Evolutionary conservation across 257 asterid genomes (phyloP).

Genomic region (Leonotis leonurus): DNA sequence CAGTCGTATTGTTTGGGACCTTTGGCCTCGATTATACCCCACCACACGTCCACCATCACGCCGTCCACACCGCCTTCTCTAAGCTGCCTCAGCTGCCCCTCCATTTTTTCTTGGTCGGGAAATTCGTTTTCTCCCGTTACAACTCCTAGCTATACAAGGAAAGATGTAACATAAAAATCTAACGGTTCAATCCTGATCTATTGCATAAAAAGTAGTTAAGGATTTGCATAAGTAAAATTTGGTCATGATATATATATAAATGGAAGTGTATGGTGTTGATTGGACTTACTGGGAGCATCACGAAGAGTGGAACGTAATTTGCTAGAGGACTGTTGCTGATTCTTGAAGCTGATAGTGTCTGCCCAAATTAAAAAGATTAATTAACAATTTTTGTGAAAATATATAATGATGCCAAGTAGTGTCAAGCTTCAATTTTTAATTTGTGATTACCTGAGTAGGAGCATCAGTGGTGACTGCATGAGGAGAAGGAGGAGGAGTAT

Average conservation of each 20-base stretch:
- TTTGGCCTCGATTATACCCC: constrained; percentile 67
- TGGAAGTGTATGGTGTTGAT: background rate
- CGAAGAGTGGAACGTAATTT: constrained; percentile 62
- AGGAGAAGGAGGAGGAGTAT: constrained; percentile 18
- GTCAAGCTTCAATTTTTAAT: background rate
- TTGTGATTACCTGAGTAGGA: constrained; percentile 17
- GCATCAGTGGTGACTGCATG: constrained; percentile 25
- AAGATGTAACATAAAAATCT: background rate
- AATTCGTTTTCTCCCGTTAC: constrained; percentile 51
- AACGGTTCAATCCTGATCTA: too few species aligned
- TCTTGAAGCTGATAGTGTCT: constrained; percentile 25
- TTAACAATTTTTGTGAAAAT: too few species aligned
- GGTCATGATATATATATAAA: too few species aligned
- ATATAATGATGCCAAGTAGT: too few species aligned
- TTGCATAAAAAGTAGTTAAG: too few species aligned
- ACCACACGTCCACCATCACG: constrained; percentile 92
- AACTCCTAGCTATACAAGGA: constrained; percentile 42
- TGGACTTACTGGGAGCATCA: constrained; percentile 60
- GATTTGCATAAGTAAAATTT: too few species aligned
- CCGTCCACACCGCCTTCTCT: constrained; percentile 64
- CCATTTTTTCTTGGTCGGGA: constrained; percentile 33
- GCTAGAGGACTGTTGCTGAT: constrained; percentile 14
- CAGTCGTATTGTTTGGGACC: constrained; percentile 62
- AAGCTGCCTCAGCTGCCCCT: constrained; percentile 51
- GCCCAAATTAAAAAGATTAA: background rate